phyloP scores from a whole-genome alignment of 2,329 filamentous ascomycete species.

The Ophiosphaerella narmari region DNA sequence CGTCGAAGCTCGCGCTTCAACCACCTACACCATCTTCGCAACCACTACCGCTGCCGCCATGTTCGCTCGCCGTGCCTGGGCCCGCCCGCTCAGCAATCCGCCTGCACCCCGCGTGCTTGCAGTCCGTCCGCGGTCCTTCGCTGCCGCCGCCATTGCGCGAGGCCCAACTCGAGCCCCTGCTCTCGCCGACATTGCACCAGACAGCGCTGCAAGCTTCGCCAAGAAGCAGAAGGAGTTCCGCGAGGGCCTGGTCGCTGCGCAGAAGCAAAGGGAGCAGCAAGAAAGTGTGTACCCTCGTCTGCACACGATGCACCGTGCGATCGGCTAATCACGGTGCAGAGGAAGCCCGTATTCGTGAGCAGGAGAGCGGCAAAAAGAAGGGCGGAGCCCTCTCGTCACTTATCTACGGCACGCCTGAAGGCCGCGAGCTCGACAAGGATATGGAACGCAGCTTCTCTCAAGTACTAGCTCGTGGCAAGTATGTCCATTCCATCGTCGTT shows the following conservation, averaged over 20 bases:
- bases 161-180: constrained; percentile 59
- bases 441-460: constrained; percentile 96
- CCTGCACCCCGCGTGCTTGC: constrained; percentile 17
- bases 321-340: constrained; percentile 53
- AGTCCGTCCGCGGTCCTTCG: constrained; percentile 33
- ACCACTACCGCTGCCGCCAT: too few species aligned
- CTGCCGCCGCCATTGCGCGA: constrained; percentile 30
- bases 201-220: constrained; percentile 76
- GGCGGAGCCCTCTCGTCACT: constrained; percentile 76
- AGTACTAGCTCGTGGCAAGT: constrained; percentile 92
- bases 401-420: constrained; percentile 97
- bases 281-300: constrained; percentile 69
- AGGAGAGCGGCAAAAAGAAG: constrained; percentile 64
- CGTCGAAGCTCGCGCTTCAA: not conserved
- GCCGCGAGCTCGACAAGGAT: constrained; percentile 89
- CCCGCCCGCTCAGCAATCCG: constrained; percentile 29
- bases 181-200: constrained; percentile 80
- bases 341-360: constrained; percentile 63
- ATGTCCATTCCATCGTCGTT: constrained; percentile 96
- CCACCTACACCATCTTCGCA: not conserved
- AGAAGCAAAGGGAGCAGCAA: constrained; percentile 77
- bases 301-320: too few species aligned
- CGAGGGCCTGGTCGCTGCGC: constrained; percentile 74
- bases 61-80: too few species aligned
- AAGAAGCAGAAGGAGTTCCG: constrained; percentile 85